These are phyloP conservation scores for Eucalyptus tenuipes DNA, from an alignment of 345 rosid species.

Conservation along the genomic window DNA sequence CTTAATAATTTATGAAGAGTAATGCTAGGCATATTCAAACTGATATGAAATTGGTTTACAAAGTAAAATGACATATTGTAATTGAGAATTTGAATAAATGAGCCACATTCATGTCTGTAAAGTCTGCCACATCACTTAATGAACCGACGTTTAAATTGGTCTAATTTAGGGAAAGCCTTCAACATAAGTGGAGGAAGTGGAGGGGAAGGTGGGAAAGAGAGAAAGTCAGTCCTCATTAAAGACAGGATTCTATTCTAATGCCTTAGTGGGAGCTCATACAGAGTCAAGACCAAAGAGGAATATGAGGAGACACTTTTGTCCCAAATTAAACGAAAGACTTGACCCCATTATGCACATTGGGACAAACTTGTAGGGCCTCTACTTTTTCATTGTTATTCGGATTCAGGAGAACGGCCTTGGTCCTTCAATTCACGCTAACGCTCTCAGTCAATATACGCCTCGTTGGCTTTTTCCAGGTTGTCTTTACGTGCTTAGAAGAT, in stretches of 20 bases:
- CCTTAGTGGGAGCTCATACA: neutral
- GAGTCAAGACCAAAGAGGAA: neutral
- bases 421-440: neutral
- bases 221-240: neutral
- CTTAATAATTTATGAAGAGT: neutral
- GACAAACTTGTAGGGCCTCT: constrained; percentile 17
- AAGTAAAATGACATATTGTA: neutral
- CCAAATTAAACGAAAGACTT: neutral
- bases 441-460: neutral
- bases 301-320: neutral
- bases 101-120: neutral
- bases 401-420: neutral
- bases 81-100: neutral
- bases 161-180: neutral
- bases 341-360: neutral
- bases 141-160: neutral
- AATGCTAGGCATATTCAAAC: neutral
- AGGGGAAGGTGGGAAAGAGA: neutral
- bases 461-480: neutral
- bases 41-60: neutral
- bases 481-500: neutral
- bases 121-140: neutral
- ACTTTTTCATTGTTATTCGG: neutral
- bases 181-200: neutral
- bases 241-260: neutral